Base-by-base conservation (phyloP, 768 basidiomycete species). In the Tricholoma sp. region DNA sequence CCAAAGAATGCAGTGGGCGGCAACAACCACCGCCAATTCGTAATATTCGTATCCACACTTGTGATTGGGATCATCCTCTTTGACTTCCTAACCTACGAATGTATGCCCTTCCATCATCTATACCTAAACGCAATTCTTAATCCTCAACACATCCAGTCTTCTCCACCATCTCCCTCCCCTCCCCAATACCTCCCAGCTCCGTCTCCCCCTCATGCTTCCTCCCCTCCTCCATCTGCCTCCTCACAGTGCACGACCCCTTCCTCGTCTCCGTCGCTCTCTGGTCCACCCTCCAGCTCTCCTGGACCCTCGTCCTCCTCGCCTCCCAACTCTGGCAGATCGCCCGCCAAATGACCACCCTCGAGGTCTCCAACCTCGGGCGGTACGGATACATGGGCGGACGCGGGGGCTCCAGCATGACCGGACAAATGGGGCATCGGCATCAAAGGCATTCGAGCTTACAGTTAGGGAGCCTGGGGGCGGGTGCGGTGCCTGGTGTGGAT, bases 361-460 rank as follows among this genome's bases (percentile, higher is more conserved):
- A 99, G 67, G 92, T 98, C 3, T 88, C 87, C 58, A 99, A 99
- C 67, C 84, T 98, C 2, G 94, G 96, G 3, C 83, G 96, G 47
- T 98, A 87, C 66, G 96, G 97, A 11, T 98, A 87, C 75, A 96
- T 99, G 93, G 96, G 97, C 35, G 95, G 95, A 0, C 85, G 91
- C 39, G 90, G 85, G 0, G 83, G 84, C 18, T 81, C 84, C 2
- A 83, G 79, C 35, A 76, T 89, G 18, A 75, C 76, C 6, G 77
- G 83, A 6, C 91, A 93, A 68, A 89, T 89, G 86, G 88, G 91
- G 2, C 88, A 89, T 66, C 79, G 80, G n/a, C 86, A 89, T 64
- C 69, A 64, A 64, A 49, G 47, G 0, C 75, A 67, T 51, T 62
- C 64, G 1, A 35, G 46, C 14, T 24, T 32, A 58, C 24, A 27